These are phyloP conservation scores for Monotropa hypopitys DNA, from an alignment of 179 eudicot species.

Conservation along the genomic window DNA sequence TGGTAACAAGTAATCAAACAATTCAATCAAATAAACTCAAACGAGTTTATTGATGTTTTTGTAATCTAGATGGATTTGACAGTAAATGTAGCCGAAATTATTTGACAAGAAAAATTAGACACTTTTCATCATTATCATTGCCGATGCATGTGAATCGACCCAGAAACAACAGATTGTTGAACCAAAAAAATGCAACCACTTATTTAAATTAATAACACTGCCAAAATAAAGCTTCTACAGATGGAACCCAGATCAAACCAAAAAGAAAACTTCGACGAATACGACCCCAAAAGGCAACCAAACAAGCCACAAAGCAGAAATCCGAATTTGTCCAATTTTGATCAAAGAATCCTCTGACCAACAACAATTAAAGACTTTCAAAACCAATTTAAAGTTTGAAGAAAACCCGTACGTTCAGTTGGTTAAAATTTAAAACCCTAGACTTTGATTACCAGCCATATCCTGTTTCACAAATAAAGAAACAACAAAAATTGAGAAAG, in stretches of 20 bases:
- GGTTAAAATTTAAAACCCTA: not conserved
- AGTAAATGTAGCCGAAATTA: not conserved
- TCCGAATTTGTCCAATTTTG: not conserved
- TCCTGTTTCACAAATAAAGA: not conserved
- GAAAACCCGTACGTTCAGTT: not conserved
- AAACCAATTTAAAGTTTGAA: not conserved
- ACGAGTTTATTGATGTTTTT: not conserved
- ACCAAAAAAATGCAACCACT: not conserved
- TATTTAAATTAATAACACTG: not conserved
- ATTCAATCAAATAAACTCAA: not conserved
- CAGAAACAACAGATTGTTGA: conserved; percentile 1
- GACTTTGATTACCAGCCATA: conserved; percentile 11
- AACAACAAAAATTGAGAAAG: conserved; percentile 2
- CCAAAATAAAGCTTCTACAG: conserved; percentile 1
- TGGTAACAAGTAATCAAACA: conserved; percentile 3
- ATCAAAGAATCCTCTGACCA: conserved; percentile 8
- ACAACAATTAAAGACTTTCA: not conserved
- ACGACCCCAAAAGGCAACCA: not conserved
- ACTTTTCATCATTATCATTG: conserved; percentile 5
- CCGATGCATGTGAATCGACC: not conserved
- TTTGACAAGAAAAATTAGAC: not conserved
- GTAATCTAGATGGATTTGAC: not conserved
- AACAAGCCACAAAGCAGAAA: not conserved
- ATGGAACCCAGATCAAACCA: not conserved
- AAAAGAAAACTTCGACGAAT: not conserved